These are phyloP conservation scores for Pelagomonas calceolata DNA, from an alignment of 108 stramenopile genomes.

Conservation along the genomic window DNA sequence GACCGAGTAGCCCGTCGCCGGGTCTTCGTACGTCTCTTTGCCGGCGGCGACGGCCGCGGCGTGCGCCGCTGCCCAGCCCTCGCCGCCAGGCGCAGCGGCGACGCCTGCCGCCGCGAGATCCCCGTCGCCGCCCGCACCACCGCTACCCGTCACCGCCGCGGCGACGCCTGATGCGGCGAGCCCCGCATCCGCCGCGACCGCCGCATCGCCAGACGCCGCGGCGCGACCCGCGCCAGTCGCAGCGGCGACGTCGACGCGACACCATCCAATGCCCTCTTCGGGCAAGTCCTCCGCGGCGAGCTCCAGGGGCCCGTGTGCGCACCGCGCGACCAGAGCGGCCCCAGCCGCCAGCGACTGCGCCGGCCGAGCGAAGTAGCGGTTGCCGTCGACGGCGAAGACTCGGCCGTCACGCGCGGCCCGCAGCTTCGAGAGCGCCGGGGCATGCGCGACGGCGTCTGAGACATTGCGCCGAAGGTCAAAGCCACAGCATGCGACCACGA, in stretches of 20 bases:
- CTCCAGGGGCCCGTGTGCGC: constrained; percentile 15
- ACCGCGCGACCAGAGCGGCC: constrained; percentile 53
- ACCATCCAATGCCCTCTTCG: too few relatives aligned
- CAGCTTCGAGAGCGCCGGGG: constrained; percentile 17
- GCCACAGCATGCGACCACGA: constrained; percentile 75
- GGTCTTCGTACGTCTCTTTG: constrained; percentile 50
- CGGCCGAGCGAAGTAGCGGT: constrained; percentile 72
- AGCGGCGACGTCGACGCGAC: too few relatives aligned
- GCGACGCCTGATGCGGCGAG: too few relatives aligned
- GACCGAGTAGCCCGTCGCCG: constrained; percentile 69
- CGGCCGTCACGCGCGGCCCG: constrained; percentile 39
- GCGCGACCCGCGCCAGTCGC: too few relatives aligned
- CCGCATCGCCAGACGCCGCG: too few relatives aligned
- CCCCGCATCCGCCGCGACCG: too few relatives aligned
- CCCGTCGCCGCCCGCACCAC: too few relatives aligned
- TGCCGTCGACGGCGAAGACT: constrained; percentile 66
- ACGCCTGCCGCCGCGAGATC: too few relatives aligned
- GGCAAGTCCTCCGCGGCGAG: too few relatives aligned
- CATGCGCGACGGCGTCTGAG: constrained; percentile 33
- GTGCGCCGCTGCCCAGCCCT: neutral
- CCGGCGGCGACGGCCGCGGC: neutral
- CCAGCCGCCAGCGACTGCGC: constrained; percentile 65
- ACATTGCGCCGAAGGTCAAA: constrained; percentile 69
- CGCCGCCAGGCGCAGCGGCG: too few relatives aligned
- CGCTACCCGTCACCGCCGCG: too few relatives aligned